A percentile compares a stretch with the other conserved stretches of the same genome.
phyloP scores from a whole-genome alignment of 2,329 filamentous ascomycete species.

The Capronia coronata region DNA sequence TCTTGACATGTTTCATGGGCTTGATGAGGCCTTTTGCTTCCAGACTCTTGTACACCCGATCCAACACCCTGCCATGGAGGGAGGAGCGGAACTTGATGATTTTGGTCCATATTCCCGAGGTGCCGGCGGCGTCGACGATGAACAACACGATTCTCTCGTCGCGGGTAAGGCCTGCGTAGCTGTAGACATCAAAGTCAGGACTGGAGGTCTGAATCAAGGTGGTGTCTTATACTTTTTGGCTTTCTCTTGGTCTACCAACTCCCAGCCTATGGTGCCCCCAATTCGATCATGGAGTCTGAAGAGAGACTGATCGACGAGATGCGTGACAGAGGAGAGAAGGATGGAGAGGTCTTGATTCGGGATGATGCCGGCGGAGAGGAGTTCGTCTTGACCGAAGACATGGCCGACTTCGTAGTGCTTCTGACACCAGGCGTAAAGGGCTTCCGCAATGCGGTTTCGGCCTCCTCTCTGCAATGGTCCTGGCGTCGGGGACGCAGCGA shows the following conservation, averaged over 20 bases:
- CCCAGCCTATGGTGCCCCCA: conserved; percentile 43
- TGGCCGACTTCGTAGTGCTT: conserved; percentile 38
- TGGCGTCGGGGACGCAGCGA: conserved; percentile 29
- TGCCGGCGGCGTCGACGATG: conserved; percentile 77
- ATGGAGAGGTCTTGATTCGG: conserved; percentile 39
- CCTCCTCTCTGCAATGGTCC: conserved; percentile 27
- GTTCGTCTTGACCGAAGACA: conserved; percentile 43
- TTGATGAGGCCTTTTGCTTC: conserved; percentile 77
- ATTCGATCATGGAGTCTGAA: conserved; percentile 39
- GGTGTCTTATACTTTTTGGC: conserved; percentile 41
- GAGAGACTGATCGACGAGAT: conserved; percentile 42
- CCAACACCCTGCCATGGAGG: conserved; percentile 76
- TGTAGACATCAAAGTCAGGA: conserved; percentile 24
- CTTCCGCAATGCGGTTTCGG: conserved; percentile 36
- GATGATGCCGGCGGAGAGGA: conserved; percentile 39
- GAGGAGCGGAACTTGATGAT: conserved; percentile 72
- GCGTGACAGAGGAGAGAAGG: conserved; percentile 41
- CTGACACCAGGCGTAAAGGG: conserved; percentile 42
- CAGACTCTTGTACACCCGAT: conserved; percentile 74
- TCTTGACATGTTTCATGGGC: conserved; percentile 84
- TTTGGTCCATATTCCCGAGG: conserved; percentile 85
- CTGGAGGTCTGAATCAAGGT: conserved; percentile 2
- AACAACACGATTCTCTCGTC: conserved; percentile 78
- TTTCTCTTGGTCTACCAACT: conserved; percentile 43
- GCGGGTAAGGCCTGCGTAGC: conserved; percentile 43